Evolutionary conservation across 1,284 basidiomycete genomes (phyloP).

Genomic region (Tylopilus sp.): DNA sequence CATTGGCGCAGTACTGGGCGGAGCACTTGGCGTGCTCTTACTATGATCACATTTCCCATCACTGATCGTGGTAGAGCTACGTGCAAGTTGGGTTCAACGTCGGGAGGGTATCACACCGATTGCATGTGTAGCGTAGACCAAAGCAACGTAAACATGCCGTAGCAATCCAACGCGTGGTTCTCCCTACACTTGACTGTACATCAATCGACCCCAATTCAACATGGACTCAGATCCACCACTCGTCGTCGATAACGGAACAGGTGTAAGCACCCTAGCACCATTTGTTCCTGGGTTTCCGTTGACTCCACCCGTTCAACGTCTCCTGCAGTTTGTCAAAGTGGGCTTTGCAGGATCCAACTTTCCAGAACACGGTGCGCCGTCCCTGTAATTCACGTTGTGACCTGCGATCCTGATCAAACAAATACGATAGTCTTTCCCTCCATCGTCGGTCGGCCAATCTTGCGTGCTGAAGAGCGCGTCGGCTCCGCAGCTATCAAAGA

Average conservation of each 20-base stretch:
- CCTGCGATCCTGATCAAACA: background rate
- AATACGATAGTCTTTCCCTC: constrained; percentile 82
- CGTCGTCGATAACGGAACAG: constrained; percentile 97
- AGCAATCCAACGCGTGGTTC: too few species aligned
- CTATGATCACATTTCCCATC: constrained; percentile 2
- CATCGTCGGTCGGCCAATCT: constrained; percentile 93
- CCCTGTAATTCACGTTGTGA: background rate
- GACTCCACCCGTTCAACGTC: constrained; percentile 3
- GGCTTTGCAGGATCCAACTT: constrained; percentile 99
- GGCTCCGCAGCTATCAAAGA: constrained; percentile 85
- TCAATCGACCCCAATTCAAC: background rate
- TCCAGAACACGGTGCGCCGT: constrained; percentile 83
- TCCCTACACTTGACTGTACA: too few species aligned
- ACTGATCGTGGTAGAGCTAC: constrained; percentile 6
- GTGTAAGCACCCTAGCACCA: constrained; percentile 62
- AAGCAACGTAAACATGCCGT: constrained; percentile 17
- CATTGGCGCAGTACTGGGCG: constrained; percentile 15
- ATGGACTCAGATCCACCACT: constrained; percentile 75
- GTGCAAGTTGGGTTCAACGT: background rate
- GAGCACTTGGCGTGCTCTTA: constrained; percentile 12
- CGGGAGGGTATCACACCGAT: too few species aligned
- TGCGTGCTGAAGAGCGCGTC: constrained; percentile 95
- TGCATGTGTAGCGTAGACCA: too few species aligned
- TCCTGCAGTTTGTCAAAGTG: constrained; percentile 89
- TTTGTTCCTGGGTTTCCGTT: constrained; percentile 4